Percentiles rank a stretch among this genome's conserved stretches.
Conservation (phyloP, 1,284 basidiomycete genomes). For the Polyporus tsugae region DNA sequence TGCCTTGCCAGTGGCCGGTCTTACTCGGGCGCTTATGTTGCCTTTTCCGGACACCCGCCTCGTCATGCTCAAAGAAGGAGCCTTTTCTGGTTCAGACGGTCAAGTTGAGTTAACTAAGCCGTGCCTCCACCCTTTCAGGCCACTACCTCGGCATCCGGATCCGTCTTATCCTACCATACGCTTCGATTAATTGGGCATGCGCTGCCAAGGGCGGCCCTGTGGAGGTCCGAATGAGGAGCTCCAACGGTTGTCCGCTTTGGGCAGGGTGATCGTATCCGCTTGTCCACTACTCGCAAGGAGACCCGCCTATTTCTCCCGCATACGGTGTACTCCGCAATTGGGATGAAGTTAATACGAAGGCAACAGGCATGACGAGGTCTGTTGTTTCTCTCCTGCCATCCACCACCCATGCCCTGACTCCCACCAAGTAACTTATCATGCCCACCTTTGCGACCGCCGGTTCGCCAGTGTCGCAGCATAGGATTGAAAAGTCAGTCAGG, state of each 20-base stretch:
- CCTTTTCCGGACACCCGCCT: background rate
- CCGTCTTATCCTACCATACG: background rate
- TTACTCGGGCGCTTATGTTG: background rate
- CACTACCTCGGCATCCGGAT: background rate
- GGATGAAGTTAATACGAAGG: background rate
- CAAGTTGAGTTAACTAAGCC: background rate
- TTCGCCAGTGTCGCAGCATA: background rate
- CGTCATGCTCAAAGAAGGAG: too few relatives aligned
- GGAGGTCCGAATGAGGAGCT: background rate
- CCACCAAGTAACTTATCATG: background rate
- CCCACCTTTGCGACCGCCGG: background rate
- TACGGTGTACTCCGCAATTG: background rate
- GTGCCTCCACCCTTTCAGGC: background rate
- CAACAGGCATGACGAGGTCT: background rate
- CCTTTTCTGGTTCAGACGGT: background rate
- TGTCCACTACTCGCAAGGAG: background rate
- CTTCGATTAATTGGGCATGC: background rate
- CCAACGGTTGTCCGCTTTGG: conserved; percentile 1
- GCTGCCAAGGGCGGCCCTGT: background rate
- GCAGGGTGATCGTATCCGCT: background rate
- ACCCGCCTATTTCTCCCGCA: background rate
- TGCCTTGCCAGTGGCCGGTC: too few relatives aligned
- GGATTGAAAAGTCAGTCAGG: background rate
- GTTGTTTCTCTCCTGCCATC: background rate
- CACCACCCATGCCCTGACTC: background rate